A percentile compares a stretch with the other conserved stretches of the same genome.
Conservation (phyloP, 108 stramenopile genomes). For the Seminavis robusta region DNA sequence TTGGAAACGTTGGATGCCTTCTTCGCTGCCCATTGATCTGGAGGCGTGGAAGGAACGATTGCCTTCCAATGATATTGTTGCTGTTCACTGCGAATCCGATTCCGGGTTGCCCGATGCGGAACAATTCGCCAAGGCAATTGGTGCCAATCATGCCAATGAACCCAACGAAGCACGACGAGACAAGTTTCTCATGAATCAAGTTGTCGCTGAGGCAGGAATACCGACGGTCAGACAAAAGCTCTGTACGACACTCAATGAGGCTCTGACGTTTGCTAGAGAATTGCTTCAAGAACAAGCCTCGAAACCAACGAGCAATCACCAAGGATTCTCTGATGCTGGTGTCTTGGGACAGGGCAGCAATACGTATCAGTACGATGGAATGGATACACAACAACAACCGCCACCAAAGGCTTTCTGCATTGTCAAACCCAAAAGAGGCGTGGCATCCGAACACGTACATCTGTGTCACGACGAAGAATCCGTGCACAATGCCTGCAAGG, state of each 20-base stretch:
- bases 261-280: slow-evolving; percentile 57
- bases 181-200: slow-evolving; percentile 76
- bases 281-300: slow-evolving; percentile 13
- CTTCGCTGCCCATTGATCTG: slow-evolving; percentile 36
- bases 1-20: slow-evolving; percentile 27
- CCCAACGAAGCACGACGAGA: slow-evolving; percentile 63
- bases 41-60: slow-evolving; percentile 39
- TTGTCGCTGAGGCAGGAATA: slow-evolving; percentile 38
- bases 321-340: neutral
- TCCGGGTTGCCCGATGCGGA: slow-evolving; percentile 80
- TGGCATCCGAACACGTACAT: slow-evolving; percentile 91
- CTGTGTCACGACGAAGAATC: slow-evolving; percentile 65
- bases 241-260: slow-evolving; percentile 61
- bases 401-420: slow-evolving; percentile 32
- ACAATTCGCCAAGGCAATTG: slow-evolving; percentile 45
- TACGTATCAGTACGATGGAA: too few relatives aligned
- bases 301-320: neutral
- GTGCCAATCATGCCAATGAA: slow-evolving; percentile 47
- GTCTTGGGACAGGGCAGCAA: neutral
- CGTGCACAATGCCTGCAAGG: slow-evolving; percentile 63
- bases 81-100: slow-evolving; percentile 76
- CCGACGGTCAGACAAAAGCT: slow-evolving; percentile 72
- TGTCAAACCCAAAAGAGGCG: slow-evolving; percentile 86
- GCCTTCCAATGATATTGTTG: slow-evolving; percentile 34
- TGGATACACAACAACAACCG: neutral